Evolutionary conservation across 148 eudicot genomes (phyloP), one percentile per base, ranked within the genome.

Genomic region (Spergularia marina): DNA sequence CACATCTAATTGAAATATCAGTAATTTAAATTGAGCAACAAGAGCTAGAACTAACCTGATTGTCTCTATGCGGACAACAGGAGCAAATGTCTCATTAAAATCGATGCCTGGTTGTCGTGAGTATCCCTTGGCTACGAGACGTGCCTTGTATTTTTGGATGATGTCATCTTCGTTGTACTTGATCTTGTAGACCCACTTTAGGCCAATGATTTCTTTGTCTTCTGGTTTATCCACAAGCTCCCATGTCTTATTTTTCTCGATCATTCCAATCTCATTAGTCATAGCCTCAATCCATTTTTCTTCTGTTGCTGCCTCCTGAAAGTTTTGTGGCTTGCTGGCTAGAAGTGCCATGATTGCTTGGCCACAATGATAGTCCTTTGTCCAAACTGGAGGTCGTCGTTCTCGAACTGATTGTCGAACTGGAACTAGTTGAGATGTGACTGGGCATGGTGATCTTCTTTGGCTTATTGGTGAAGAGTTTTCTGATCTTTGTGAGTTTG

Each of bases 51-150:
- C 17, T 12, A 54, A 1, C 14, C 78, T 15, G 0, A 81, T 40
- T 5, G 78, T 73, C 16, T 77, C 72, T 40, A 65, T 20, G 1
- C 80, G 68, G 14, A 53, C 78, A 2, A 74, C 76, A 4, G 36
- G 79, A 6, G 76, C 61, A 47, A 74, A 69, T 1, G 67, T 72
- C 10, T 78, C 76, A 41, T n/a, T 39, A 17, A 16, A 82, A 8
- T 71, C 79, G 5, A 71, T 2, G 0, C 80, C 68, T 5, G 25
- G 65, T 30, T 1, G 57, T 44, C 68, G 63, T 0, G 47, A 55
- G 8, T 77, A 80, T 0, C 77, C 79, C 17, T n/a, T 56, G 17
- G 20, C 17, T 18, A 4, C 79, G 70, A 23, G 36, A 30, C 36
- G 2, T 30, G 36, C 36, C 36, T 30, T 30, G 36, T 30, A 30